A percentile compares a stretch with the other conserved stretches of the same genome.
Evolutionary conservation across 208 protist species (phyloP).

Genomic region (Trypanosoma lewisi): DNA sequence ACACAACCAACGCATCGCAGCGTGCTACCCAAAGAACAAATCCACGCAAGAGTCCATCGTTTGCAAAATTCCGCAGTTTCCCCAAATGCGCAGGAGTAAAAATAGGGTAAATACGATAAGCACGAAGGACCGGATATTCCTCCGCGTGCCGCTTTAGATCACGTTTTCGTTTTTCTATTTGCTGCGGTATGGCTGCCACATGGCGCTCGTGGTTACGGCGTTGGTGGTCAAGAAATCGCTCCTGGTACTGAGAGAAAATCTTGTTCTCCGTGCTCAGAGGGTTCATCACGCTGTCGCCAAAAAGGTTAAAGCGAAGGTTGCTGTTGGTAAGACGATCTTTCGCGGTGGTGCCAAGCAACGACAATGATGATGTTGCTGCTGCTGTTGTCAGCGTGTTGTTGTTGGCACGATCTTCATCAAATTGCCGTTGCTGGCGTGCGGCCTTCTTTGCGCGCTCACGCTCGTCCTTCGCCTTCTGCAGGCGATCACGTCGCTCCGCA

Average conservation of each 20-base stretch:
- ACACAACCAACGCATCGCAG: conserved; percentile 67
- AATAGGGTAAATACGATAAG: conserved; percentile 72
- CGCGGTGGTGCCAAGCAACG: background rate
- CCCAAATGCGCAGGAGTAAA: conserved; percentile 54
- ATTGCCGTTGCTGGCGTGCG: conserved; percentile 1
- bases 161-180: conserved; percentile 64
- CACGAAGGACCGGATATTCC: conserved; percentile 56
- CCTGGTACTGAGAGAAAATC: conserved; percentile 69
- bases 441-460: conserved; percentile 35
- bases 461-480: conserved; percentile 47
- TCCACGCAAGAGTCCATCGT: conserved; percentile 72
- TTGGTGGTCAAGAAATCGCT: conserved; percentile 76
- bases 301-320: conserved; percentile 57
- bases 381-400: background rate
- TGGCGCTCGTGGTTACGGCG: conserved; percentile 78
- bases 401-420: background rate
- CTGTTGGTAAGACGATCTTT: conserved; percentile 63
- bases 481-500: conserved; percentile 54
- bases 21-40: conserved; percentile 61
- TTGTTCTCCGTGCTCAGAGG: conserved; percentile 59
- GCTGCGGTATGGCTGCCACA: conserved; percentile 66
- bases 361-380: background rate
- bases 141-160: conserved; percentile 53
- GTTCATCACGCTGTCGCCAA: conserved; percentile 66
- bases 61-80: conserved; percentile 76